phyloP scores from a whole-genome alignment of 2,329 filamentous ascomycete genomes.

The Exophiala phaeomuriformis region DNA sequence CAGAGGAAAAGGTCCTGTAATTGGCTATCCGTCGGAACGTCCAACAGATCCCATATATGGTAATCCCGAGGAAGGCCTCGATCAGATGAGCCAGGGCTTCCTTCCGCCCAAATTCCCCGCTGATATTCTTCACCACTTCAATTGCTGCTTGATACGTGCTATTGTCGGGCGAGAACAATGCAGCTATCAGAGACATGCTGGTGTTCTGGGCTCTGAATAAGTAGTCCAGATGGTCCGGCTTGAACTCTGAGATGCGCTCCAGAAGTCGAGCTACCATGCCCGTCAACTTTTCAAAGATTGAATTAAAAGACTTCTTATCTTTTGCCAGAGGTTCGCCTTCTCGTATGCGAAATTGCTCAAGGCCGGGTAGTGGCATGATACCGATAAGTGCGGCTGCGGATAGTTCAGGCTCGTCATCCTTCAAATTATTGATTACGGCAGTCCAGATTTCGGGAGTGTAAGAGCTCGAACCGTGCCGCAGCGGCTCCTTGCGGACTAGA shows the following conservation, averaged over 20 bases:
- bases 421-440: slow-evolving; percentile 61
- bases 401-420: slow-evolving; percentile 61
- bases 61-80: slow-evolving; percentile 49
- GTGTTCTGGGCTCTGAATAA: slow-evolving; percentile 62
- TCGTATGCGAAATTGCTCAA: slow-evolving; percentile 63
- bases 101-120: slow-evolving; percentile 56
- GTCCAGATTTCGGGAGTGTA: slow-evolving; percentile 74
- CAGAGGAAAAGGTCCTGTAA: slow-evolving; percentile 53
- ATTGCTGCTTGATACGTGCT: slow-evolving; percentile 72
- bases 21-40: slow-evolving; percentile 50
- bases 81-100: slow-evolving; percentile 57
- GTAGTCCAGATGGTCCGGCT: slow-evolving; percentile 57
- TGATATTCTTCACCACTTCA: slow-evolving; percentile 75
- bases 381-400: slow-evolving; percentile 67
- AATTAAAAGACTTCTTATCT: slow-evolving; percentile 69
- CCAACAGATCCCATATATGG: slow-evolving; percentile 50
- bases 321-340: slow-evolving; percentile 32
- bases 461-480: slow-evolving; percentile 61
- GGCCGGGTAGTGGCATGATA: slow-evolving; percentile 60
- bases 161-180: slow-evolving; percentile 73
- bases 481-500: slow-evolving; percentile 52
- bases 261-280: slow-evolving; percentile 64
- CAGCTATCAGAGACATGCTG: slow-evolving; percentile 66
- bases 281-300: slow-evolving; percentile 56
- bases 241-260: slow-evolving; percentile 71